Evolutionary conservation across 768 basidiomycete genomes (phyloP).

Genomic region (Lactifluus piperatus): DNA sequence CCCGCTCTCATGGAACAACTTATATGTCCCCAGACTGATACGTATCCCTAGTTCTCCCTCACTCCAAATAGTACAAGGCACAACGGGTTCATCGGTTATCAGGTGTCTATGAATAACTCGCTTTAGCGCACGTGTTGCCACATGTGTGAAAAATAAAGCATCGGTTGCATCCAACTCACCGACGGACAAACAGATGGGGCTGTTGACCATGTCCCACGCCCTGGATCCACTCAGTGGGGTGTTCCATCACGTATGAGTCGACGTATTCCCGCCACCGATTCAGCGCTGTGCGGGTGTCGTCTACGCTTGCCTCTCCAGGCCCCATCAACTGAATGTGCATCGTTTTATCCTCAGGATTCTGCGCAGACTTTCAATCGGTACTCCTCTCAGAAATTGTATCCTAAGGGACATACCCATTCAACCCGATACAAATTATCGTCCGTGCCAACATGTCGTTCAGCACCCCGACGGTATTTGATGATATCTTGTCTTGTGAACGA

Average conservation of each 20-base stretch:
- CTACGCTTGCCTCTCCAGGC: slow-evolving; percentile 55
- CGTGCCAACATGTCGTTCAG: slow-evolving; percentile 62
- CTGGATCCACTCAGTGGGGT: slow-evolving; percentile 66
- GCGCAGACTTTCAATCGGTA: slow-evolving; percentile 14
- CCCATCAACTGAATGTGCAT: slow-evolving; percentile 57
- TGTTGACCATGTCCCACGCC: slow-evolving; percentile 30
- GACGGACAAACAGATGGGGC: slow-evolving; percentile 21
- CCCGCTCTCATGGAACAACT: slow-evolving; percentile 57
- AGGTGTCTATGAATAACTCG: slow-evolving; percentile 45
- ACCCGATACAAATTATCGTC: slow-evolving; percentile 73
- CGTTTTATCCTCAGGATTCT: slow-evolving; percentile 48
- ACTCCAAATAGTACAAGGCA: slow-evolving; percentile 22
- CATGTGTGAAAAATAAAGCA: neutral
- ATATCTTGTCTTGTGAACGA: slow-evolving; percentile 52
- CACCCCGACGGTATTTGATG: slow-evolving; percentile 71
- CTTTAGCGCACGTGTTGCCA: slow-evolving; percentile 8
- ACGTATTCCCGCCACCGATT: slow-evolving; percentile 70
- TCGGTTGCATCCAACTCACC: neutral
- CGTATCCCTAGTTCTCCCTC: slow-evolving; percentile 44
- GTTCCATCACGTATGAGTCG: slow-evolving; percentile 59
- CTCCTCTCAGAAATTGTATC: neutral
- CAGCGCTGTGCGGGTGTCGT: slow-evolving; percentile 39
- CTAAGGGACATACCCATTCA: slow-evolving; percentile 57
- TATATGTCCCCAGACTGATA: slow-evolving; percentile 53
- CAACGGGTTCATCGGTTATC: slow-evolving; percentile 28